These are phyloP conservation scores for Biancaea sappan DNA, from an alignment of 306 rosid species.

Conservation along the genomic window DNA sequence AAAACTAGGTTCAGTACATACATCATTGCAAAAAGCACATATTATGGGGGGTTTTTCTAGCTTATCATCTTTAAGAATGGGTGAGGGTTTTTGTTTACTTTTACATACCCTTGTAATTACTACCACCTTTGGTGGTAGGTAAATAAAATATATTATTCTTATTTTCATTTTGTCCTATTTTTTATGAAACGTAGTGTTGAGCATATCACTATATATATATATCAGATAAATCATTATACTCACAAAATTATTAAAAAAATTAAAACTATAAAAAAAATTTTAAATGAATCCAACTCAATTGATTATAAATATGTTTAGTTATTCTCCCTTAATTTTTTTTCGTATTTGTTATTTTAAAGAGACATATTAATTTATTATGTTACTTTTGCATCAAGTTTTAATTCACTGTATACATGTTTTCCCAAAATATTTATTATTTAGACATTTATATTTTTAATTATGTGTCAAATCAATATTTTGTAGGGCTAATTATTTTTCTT, in stretches of 20 bases:
- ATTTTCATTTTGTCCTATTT: background rate
- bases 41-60: background rate
- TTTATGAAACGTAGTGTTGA: background rate
- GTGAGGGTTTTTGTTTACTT: constrained; percentile 3
- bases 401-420: too few relatives aligned
- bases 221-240: background rate
- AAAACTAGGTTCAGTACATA: constrained; percentile 23
- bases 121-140: background rate
- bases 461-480: too few relatives aligned
- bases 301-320: background rate
- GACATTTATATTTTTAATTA: too few relatives aligned
- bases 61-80: background rate
- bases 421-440: too few relatives aligned
- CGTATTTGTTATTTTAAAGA: background rate
- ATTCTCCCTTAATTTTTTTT: too few relatives aligned
- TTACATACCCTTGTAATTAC: background rate
- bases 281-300: background rate
- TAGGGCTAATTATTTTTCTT: too few relatives aligned
- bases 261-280: too few relatives aligned
- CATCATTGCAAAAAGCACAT: constrained; percentile 21
- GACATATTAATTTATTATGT: too few relatives aligned
- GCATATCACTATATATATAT: background rate
- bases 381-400: too few relatives aligned
- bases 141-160: background rate
- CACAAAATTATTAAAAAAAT: background rate